These are phyloP conservation scores for Metarhizium humberi DNA, from an alignment of 2,329 filamentous ascomycete species.

Conservation along the genomic window DNA sequence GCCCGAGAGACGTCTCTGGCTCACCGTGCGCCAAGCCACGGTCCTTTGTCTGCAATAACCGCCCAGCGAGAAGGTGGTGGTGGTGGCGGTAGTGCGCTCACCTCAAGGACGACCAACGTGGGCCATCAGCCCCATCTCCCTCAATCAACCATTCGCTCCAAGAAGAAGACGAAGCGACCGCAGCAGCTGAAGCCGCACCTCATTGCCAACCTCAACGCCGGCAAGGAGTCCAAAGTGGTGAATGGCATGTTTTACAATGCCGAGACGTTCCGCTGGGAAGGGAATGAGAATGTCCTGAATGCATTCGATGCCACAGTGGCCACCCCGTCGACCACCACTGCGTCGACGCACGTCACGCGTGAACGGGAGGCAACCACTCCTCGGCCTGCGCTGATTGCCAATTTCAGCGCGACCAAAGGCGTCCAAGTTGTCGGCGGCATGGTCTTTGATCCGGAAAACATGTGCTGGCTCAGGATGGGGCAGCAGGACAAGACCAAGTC, in stretches of 20 bases:
- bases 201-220: slow-evolving; percentile 71
- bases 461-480: slow-evolving; percentile 90
- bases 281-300: slow-evolving; percentile 78
- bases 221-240: slow-evolving; percentile 74
- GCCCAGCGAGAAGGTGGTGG: slow-evolving; percentile 38
- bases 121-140: slow-evolving; percentile 31
- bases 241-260: slow-evolving; percentile 92
- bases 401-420: slow-evolving; percentile 74
- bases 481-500: slow-evolving; percentile 35
- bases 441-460: slow-evolving; percentile 93
- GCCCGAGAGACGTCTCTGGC: slow-evolving; percentile 53
- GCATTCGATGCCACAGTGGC: slow-evolving; percentile 62
- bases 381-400: slow-evolving; percentile 76
- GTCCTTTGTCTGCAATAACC: slow-evolving; percentile 44
- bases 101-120: slow-evolving; percentile 34
- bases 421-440: slow-evolving; percentile 95
- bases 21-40: slow-evolving; percentile 46
- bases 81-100: slow-evolving; percentile 27
- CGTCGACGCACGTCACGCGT: slow-evolving; percentile 32
- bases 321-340: slow-evolving; percentile 37
- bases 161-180: slow-evolving; percentile 47
- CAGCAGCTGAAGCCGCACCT: slow-evolving; percentile 73
- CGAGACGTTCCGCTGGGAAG: slow-evolving; percentile 80
- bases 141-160: slow-evolving; percentile 36
- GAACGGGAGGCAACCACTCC: slow-evolving; percentile 53